A percentile compares a stretch with the other conserved stretches of the same genome.
Evolutionary conservation across 1,139 yeast genomes (phyloP).

Genomic region (Geotrichum fermentans): DNA sequence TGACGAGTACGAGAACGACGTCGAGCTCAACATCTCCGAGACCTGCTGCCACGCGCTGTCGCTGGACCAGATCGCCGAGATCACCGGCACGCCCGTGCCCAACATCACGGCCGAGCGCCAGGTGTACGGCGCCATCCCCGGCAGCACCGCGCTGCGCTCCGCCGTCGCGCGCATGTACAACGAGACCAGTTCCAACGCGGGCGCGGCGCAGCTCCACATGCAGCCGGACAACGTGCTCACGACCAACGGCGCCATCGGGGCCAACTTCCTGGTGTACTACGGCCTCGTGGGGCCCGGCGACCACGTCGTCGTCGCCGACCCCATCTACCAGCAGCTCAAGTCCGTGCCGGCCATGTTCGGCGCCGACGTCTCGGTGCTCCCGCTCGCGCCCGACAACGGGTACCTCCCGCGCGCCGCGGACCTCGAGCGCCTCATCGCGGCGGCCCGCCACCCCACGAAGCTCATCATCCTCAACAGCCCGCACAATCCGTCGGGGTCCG

Average conservation of each 20-base stretch:
- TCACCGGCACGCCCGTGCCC: slow-evolving; percentile 34
- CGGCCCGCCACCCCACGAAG: slow-evolving; percentile 42
- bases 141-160: slow-evolving; percentile 42
- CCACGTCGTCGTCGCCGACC: slow-evolving; percentile 49
- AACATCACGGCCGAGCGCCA: slow-evolving; percentile 32
- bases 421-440: slow-evolving; percentile 28
- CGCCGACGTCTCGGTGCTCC: slow-evolving; percentile 41
- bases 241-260: slow-evolving; percentile 59
- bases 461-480: slow-evolving; percentile 51
- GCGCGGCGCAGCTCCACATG: slow-evolving; percentile 25
- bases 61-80: slow-evolving; percentile 39
- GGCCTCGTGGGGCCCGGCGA: slow-evolving; percentile 47
- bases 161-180: slow-evolving; percentile 42
- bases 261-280: slow-evolving; percentile 48
- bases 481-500: slow-evolving; percentile 53
- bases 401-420: slow-evolving; percentile 39
- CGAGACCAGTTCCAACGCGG: slow-evolving; percentile 25
- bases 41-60: slow-evolving; percentile 50
- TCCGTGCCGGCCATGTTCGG: slow-evolving; percentile 41
- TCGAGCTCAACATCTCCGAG: slow-evolving; percentile 48
- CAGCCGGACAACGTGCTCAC: slow-evolving; percentile 41
- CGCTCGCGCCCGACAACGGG: slow-evolving; percentile 38
- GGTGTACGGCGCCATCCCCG: slow-evolving; percentile 49
- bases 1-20: slow-evolving; percentile 47
- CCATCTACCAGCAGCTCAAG: slow-evolving; percentile 27